Conservation (phyloP, 1,139 yeast species). For the Pichia sp. region DNA sequence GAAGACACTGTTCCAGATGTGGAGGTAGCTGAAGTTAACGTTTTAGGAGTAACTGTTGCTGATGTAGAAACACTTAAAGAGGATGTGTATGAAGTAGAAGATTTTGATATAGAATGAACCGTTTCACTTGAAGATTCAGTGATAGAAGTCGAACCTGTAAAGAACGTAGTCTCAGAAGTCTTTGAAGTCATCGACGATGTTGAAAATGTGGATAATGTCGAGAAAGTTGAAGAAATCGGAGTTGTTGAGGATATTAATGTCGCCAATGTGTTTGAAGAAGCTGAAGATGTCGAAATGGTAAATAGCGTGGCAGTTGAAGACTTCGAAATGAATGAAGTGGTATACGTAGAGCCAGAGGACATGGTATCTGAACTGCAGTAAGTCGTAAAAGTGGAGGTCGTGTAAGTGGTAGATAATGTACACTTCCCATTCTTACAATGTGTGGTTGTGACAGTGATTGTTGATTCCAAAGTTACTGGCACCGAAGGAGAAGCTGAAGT, state of each 20-base stretch:
- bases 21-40: neutral
- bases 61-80: neutral
- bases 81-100: neutral
- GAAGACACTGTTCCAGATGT: neutral
- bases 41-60: neutral
- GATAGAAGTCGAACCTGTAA: neutral
- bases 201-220: conserved; percentile 4
- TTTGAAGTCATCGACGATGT: conserved; percentile 7
- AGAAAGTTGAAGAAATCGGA: conserved; percentile 1
- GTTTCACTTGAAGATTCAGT: neutral
- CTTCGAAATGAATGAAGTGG: too few relatives aligned
- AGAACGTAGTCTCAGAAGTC: neutral
- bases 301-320: too few relatives aligned
- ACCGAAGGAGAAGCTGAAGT: too few relatives aligned
- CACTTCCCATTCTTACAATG: too few relatives aligned
- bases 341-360: too few relatives aligned
- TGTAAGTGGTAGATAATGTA: too few relatives aligned
- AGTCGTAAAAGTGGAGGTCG: too few relatives aligned
- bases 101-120: neutral
- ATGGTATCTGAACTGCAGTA: too few relatives aligned
- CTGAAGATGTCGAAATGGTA: too few relatives aligned
- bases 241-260: neutral
- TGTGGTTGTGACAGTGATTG: too few relatives aligned
- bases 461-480: too few relatives aligned
- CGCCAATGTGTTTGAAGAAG: neutral